A percentile compares a stretch with the other conserved stretches of the same genome.
These are phyloP conservation scores for Xylaria sp. DNA, from an alignment of 2,329 filamentous ascomycete species.

Conservation along the genomic window DNA sequence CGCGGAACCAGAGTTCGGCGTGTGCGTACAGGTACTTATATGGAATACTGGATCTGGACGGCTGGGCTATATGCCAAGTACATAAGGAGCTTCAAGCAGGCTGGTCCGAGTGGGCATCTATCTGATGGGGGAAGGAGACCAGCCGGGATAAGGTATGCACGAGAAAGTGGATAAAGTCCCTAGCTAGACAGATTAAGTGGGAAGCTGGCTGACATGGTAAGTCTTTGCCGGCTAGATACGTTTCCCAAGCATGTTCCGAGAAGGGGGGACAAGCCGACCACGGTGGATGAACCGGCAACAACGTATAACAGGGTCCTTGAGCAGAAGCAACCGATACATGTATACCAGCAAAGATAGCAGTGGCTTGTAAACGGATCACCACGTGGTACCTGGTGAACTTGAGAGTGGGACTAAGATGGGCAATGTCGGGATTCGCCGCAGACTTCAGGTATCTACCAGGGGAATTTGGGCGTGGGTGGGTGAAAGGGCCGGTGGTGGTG, in stretches of 20 bases:
- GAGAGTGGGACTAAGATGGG: slow-evolving; percentile 22
- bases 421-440: slow-evolving; percentile 36
- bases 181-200: slow-evolving; percentile 16
- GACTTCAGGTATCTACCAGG: slow-evolving; percentile 19
- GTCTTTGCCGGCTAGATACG: slow-evolving; percentile 10
- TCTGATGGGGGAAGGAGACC: slow-evolving; percentile 22
- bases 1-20: slow-evolving; percentile 24
- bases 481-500: slow-evolving; percentile 12
- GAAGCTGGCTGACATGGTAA: slow-evolving; percentile 23
- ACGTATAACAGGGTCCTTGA: slow-evolving; percentile 19
- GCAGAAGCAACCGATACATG: slow-evolving; percentile 2
- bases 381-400: slow-evolving; percentile 29
- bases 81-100: slow-evolving; percentile 5
- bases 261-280: slow-evolving; percentile 8
- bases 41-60: slow-evolving; percentile 23
- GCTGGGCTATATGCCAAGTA: slow-evolving; percentile 28
- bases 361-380: slow-evolving; percentile 23
- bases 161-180: slow-evolving; percentile 25
- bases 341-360: slow-evolving; percentile 15
- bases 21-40: slow-evolving; percentile 10
- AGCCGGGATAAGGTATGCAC: slow-evolving; percentile 26
- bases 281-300: slow-evolving; percentile 11
- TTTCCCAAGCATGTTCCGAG: slow-evolving; percentile 13
- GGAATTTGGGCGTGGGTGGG: slow-evolving; percentile 11
- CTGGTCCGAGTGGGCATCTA: slow-evolving; percentile 26